Evolutionary conservation across 164 flowering plant species (phyloP).

Genomic region (Buxus sempervirens): DNA sequence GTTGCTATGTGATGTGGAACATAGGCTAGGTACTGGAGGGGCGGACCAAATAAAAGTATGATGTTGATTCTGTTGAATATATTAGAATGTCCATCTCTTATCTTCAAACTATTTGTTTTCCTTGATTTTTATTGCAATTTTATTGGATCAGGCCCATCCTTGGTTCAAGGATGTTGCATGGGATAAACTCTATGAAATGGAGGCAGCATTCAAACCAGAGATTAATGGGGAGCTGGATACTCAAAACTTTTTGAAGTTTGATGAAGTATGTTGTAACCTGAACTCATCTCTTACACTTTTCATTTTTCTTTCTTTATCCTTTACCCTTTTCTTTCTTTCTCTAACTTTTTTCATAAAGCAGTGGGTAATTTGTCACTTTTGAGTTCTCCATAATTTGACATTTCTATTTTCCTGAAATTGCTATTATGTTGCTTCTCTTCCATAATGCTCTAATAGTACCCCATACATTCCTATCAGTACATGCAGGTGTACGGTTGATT

Average conservation of each 20-base stretch:
- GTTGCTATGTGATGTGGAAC: slow-evolving; percentile 67
- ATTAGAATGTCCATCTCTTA: not conserved
- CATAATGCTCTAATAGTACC: not conserved
- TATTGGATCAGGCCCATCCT: slow-evolving; percentile 72
- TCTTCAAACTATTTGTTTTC: not conserved
- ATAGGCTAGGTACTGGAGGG: slow-evolving; percentile 81
- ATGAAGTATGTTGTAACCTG: slow-evolving; percentile 52
- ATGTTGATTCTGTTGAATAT: slow-evolving; percentile 14
- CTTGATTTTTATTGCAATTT: slow-evolving; percentile 10
- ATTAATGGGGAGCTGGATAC: slow-evolving; percentile 94
- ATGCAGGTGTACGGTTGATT: not conserved
- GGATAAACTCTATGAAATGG: slow-evolving; percentile 87
- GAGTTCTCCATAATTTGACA: not conserved
- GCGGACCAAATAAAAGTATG: slow-evolving; percentile 75
- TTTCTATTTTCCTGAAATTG: not conserved
- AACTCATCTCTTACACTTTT: not conserved
- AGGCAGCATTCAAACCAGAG: slow-evolving; percentile 92
- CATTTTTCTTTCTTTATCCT: too few species aligned
- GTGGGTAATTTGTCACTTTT: not conserved
- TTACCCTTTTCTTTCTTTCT: not conserved
- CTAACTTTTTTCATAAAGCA: not conserved
- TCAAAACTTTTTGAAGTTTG: slow-evolving; percentile 89
- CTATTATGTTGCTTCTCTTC: not conserved
- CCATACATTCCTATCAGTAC: not conserved
- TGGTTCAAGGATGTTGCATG: slow-evolving; percentile 87